Evolutionary conservation across 768 basidiomycete species (phyloP).

Genomic region (Suillus alpinus): DNA sequence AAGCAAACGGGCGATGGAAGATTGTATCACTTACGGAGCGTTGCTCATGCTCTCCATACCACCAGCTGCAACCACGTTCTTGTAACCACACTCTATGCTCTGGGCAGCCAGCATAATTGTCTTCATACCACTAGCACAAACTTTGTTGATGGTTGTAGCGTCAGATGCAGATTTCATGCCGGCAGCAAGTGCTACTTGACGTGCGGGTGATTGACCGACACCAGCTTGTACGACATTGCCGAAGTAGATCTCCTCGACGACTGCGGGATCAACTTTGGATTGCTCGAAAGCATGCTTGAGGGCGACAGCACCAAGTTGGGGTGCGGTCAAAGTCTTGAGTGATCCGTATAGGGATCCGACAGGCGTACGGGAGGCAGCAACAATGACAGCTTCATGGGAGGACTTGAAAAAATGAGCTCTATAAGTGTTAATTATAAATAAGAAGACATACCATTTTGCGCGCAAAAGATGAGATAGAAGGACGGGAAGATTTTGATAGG

Average conservation of each 20-base stretch:
- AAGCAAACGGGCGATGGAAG: constrained; percentile 2
- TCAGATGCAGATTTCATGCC: constrained; percentile 84
- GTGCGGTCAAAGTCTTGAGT: constrained; percentile 85
- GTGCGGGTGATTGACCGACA: constrained; percentile 96
- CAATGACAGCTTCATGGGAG: constrained; percentile 85
- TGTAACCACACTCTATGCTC: constrained; percentile 83
- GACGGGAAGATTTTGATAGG: constrained; percentile 37
- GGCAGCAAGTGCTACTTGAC: constrained; percentile 92
- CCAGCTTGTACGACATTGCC: constrained; percentile 98
- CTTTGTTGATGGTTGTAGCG: constrained; percentile 99
- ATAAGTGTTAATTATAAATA: not conserved
- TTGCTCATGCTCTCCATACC: constrained; percentile 99
- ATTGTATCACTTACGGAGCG: constrained; percentile 72
- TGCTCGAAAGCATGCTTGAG: constrained; percentile 88
- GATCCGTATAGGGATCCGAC: constrained; percentile 90
- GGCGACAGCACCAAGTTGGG: constrained; percentile 85
- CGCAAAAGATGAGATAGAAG: constrained; percentile 31
- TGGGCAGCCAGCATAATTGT: constrained; percentile 93
- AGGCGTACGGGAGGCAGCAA: constrained; percentile 90
- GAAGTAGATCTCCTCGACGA: constrained; percentile 94
- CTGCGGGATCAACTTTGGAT: constrained; percentile 72
- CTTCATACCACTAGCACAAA: constrained; percentile 97
- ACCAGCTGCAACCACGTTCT: constrained; percentile 85
- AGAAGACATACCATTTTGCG: constrained; percentile 51
- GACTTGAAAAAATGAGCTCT: constrained; percentile 21